Percentiles rank a stretch among this genome's conserved stretches.
Evolutionary conservation across 805 yeast species (phyloP).

Genomic region (Scheffersomyces stipitis): DNA sequence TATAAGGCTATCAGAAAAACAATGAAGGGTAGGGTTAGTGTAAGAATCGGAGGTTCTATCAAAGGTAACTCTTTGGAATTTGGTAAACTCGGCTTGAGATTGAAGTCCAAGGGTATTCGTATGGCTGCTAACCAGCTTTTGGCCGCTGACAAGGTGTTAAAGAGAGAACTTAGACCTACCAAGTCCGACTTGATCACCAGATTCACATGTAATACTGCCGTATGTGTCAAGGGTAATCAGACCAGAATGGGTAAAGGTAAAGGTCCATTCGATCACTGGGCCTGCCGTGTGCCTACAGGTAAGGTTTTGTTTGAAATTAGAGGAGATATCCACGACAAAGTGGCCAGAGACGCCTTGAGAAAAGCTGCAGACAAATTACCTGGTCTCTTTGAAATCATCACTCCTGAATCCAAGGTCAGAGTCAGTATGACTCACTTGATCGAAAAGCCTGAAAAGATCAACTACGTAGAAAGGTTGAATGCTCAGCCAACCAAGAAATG

Average conservation of each 20-base stretch:
- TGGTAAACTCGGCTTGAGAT: conserved; percentile 84
- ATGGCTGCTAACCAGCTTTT: conserved; percentile 83
- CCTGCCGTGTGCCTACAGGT: conserved; percentile 93
- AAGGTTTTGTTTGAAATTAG: conserved; percentile 87
- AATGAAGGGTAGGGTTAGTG: conserved; percentile 92
- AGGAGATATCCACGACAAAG: conserved; percentile 77
- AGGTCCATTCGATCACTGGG: conserved; percentile 97
- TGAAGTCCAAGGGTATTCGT: conserved; percentile 85
- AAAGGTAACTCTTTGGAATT: conserved; percentile 82
- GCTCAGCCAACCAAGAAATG: conserved; percentile 66
- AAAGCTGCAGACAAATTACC: conserved; percentile 92
- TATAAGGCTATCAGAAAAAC: conserved; percentile 67
- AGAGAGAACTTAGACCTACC: conserved; percentile 79
- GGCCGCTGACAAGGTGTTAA: conserved; percentile 85
- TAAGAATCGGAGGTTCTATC: conserved; percentile 89
- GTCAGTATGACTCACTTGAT: conserved; percentile 63
- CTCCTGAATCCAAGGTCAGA: conserved; percentile 61
- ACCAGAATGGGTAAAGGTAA: conserved; percentile 99
- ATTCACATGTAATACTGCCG: conserved; percentile 80
- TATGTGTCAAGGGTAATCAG: conserved; percentile 95
- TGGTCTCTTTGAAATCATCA: conserved; percentile 84
- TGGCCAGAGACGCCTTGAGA: conserved; percentile 86
- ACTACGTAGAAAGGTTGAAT: conserved; percentile 55
- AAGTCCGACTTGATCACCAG: conserved; percentile 78
- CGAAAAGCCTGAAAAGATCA: conserved; percentile 45